Evolutionary conservation across 768 basidiomycete species (phyloP).

Genomic region (Vishniacozyma victoriae): DNA sequence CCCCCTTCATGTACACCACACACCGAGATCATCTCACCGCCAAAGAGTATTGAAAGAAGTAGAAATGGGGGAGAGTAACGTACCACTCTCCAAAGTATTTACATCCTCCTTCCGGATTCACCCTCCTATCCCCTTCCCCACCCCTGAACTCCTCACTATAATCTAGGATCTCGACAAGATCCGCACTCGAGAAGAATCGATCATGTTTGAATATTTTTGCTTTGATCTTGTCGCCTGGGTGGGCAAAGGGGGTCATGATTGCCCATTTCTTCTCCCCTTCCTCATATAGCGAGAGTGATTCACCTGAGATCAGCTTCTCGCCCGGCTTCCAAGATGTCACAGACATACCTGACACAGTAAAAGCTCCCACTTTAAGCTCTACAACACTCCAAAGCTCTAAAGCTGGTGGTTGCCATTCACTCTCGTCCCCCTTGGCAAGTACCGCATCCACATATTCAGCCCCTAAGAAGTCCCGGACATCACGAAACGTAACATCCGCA

Average conservation of each 20-base stretch:
- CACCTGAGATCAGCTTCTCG: conserved; percentile 8
- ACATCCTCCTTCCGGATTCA: conserved; percentile 63
- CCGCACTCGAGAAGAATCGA: conserved; percentile 66
- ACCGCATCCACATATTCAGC: conserved; percentile 54
- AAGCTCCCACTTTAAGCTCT: conserved; percentile 64
- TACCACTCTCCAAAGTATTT: conserved; percentile 80
- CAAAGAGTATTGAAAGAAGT: too few relatives aligned
- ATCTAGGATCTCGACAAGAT: conserved; percentile 47
- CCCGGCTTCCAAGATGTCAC: too few relatives aligned
- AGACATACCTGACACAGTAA: conserved; percentile 54
- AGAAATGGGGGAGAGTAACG: conserved; percentile 11
- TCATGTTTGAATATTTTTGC: conserved; percentile 64
- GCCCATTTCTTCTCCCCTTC: conserved; percentile 64
- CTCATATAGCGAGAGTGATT: conserved; percentile 53
- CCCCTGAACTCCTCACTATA: conserved; percentile 31
- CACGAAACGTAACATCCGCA: conserved; percentile 69
- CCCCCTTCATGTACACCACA: too few relatives aligned
- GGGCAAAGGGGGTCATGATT: conserved; percentile 71
- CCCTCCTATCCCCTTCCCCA: conserved; percentile 56
- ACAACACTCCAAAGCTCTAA: conserved; percentile 54
- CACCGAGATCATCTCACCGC: too few relatives aligned
- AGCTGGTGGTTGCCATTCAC: conserved; percentile 52
- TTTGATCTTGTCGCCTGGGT: conserved; percentile 74
- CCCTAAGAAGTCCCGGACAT: conserved; percentile 65
- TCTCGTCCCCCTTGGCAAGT: conserved; percentile 49